Conservation (phyloP, 768 basidiomycete genomes). For the Wakefieldia striispora region DNA sequence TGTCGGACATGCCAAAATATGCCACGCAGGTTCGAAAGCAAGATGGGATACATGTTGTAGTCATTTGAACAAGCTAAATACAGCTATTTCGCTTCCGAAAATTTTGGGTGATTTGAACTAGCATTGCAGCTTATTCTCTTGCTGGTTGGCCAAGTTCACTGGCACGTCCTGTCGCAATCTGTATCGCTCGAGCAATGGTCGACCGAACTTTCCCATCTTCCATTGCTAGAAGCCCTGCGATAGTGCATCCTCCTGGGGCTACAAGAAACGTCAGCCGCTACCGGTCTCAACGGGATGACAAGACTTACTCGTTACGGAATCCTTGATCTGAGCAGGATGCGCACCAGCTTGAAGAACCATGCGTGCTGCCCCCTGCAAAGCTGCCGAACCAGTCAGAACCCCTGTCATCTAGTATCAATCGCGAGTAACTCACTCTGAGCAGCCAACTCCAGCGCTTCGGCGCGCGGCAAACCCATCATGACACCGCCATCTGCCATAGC, state of each 20-base stretch:
- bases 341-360: constrained; percentile 89
- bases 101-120: no score
- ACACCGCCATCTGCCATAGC: constrained; percentile 99
- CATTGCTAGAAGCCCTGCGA: constrained; percentile 91
- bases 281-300: neutral
- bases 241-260: constrained; percentile 99
- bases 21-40: constrained; percentile 36
- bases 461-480: constrained; percentile 97
- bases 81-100: neutral
- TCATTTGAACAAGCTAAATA: neutral
- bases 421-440: constrained; percentile 72
- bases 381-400: constrained; percentile 38
- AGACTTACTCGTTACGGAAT: constrained; percentile 89
- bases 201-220: constrained; percentile 94
- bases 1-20: constrained; percentile 30
- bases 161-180: constrained; percentile 88
- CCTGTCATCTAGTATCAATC: neutral
- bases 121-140: constrained; percentile 39
- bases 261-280: constrained; percentile 3
- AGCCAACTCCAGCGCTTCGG: constrained; percentile 92
- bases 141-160: constrained; percentile 76
- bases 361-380: constrained; percentile 92
- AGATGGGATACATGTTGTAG: constrained; percentile 28
- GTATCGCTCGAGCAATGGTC: constrained; percentile 93
- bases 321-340: constrained; percentile 96